Percentiles rank a stretch among this genome's conserved stretches.
These are phyloP conservation scores for Scheffersomyces amazonensis DNA, from an alignment of 805 yeast species.

Conservation along the genomic window DNA sequence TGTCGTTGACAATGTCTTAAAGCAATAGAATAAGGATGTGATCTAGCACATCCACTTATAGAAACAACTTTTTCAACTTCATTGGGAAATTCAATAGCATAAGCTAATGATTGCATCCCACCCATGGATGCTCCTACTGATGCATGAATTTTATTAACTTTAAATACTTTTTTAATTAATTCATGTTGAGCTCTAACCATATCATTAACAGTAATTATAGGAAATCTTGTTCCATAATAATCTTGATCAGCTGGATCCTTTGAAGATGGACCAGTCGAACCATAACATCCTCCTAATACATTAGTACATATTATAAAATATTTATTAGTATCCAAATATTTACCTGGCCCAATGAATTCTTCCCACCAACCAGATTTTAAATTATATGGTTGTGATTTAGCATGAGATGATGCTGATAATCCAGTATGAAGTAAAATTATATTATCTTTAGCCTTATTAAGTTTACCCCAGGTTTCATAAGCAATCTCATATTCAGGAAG, in stretches of 20 bases:
- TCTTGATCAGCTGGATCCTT: constrained; percentile 64
- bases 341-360: constrained; percentile 81
- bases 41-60: constrained; percentile 90
- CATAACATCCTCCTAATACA: constrained; percentile 92
- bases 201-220: constrained; percentile 80
- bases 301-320: constrained; percentile 86
- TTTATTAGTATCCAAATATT: constrained; percentile 74
- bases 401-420: constrained; percentile 90
- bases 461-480: constrained; percentile 86
- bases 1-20: constrained; percentile 92
- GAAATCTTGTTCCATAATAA: constrained; percentile 83
- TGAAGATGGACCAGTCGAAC: constrained; percentile 90
- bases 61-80: constrained; percentile 69
- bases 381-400: constrained; percentile 73
- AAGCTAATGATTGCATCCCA: constrained; percentile 96
- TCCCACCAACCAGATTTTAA: constrained; percentile 94
- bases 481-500: constrained; percentile 79
- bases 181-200: constrained; percentile 88
- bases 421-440: constrained; percentile 87
- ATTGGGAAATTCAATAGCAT: constrained; percentile 78
- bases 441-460: constrained; percentile 63
- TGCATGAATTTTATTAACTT: constrained; percentile 65
- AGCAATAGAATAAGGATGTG: constrained; percentile 93
- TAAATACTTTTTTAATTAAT: constrained; percentile 59
- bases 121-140: constrained; percentile 94